Base-by-base conservation (phyloP, 495 filamentous ascomycete species). In the Penicillium silybi region DNA sequence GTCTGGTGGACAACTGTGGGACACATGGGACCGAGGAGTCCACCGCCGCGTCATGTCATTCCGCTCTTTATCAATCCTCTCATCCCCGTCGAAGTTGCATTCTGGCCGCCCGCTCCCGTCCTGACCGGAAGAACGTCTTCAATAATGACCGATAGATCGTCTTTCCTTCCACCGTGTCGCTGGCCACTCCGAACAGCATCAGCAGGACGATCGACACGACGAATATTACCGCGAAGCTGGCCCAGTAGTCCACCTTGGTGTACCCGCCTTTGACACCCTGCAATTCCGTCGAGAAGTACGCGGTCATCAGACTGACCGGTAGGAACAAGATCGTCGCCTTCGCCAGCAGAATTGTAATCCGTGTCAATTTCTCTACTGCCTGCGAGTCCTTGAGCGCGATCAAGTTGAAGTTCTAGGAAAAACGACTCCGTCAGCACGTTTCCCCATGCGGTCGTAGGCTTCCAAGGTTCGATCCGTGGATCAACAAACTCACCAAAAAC, bases 291-390 rank as follows among this genome's bases (percentile, higher is more conserved):
- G 83, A 86, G 61, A 93, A 95, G 70, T 92, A 95, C n/a, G 74
- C 85, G 10, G 87, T 91, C 80, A 93, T 84, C 32, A 95, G 74
- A 54, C 83, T 88, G 54, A 95, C 84, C 3, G 90, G 90, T 40
- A 95, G 72, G 70, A 95, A 95, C 40, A 95, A 72, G 43, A 95
- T 89, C 11, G 85, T 89, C 40, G 87, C 82, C 62, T 92, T 92
- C 22, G 87, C 88, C 13, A 95, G 71, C n/a, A 93, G 70, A 35
- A 90, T 88, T 0, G 90, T 90, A 53, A 88, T 85, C 25, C 88
- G 76, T 0, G 88, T 92, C 19, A 95, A 76, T 25, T 84, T 80
- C 44, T 92, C 89, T 6, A 91, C 87, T 2, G 85, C 82, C 48
- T 86, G 78, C 3, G 87, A 89, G 69, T 95, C 86, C 59, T 89